Conservation (phyloP, 495 filamentous ascomycete species). For the Penicillium lividum region DNA sequence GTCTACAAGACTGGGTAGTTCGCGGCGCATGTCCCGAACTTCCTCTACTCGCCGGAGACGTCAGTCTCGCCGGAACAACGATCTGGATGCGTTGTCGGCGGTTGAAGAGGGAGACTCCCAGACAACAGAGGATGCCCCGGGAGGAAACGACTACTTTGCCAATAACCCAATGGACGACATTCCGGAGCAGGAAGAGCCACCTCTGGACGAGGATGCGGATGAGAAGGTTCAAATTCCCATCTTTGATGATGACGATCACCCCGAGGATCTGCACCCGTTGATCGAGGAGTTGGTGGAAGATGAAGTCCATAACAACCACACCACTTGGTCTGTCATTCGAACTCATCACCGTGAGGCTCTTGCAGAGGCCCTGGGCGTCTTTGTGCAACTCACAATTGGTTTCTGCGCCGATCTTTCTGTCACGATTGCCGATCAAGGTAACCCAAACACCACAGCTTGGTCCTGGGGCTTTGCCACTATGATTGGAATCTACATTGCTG, state of each 20-base stretch:
- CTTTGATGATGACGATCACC: conserved; percentile 29
- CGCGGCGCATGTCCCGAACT: conserved; percentile 29
- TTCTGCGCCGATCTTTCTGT: conserved; percentile 52
- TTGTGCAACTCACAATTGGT: conserved; percentile 44
- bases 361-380: conserved; percentile 52
- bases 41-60: conserved; percentile 30
- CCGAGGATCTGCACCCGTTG: conserved; percentile 45
- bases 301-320: conserved; percentile 52
- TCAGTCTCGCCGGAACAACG: conserved; percentile 21
- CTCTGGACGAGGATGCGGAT: conserved; percentile 1
- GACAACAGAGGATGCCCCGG: conserved; percentile 13
- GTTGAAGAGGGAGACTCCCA: conserved; percentile 30
- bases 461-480: conserved; percentile 59
- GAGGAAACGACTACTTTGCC: conserved; percentile 15
- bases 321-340: conserved; percentile 54
- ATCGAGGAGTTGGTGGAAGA: conserved; percentile 43
- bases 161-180: conserved; percentile 23
- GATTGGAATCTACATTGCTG: conserved; percentile 58
- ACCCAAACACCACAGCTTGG: conserved; percentile 52
- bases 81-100: conserved; percentile 24
- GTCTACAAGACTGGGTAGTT: conserved; percentile 14
- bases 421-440: conserved; percentile 40
- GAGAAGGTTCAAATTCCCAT: conserved; percentile 22
- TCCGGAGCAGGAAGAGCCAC: conserved; percentile 21
- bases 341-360: conserved; percentile 51